Conservation (phyloP, 495 filamentous ascomycete species). For the Trichoderma reesei region DNA sequence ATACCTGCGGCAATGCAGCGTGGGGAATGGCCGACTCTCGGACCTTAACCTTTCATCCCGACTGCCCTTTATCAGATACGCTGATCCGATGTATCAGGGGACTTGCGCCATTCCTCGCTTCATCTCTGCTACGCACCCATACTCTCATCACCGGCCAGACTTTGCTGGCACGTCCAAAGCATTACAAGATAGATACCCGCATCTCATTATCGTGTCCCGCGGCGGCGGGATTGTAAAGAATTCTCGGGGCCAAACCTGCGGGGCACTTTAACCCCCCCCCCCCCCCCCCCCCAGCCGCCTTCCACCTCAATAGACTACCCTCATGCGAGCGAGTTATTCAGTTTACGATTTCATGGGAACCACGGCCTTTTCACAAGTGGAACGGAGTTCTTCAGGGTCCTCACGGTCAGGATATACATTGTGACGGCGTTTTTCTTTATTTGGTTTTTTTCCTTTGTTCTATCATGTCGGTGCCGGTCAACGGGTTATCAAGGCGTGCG, state of each 20-base stretch:
- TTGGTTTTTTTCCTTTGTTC: not conserved
- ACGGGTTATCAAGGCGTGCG: not conserved
- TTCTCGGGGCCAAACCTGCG: not conserved
- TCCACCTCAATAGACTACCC: not conserved
- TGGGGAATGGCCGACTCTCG: not conserved
- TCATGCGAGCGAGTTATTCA: not conserved
- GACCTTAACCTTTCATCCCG: too few species aligned
- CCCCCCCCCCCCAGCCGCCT: too few species aligned
- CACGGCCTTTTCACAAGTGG: not conserved
- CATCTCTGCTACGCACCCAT: too few species aligned
- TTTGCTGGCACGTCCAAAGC: too few species aligned
- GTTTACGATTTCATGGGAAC: conserved; percentile 2
- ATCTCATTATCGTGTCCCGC: too few species aligned
- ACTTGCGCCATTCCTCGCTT: too few species aligned
- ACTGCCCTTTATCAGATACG: too few species aligned
- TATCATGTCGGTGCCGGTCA: not conserved
- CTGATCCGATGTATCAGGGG: too few species aligned
- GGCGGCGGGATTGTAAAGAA: not conserved
- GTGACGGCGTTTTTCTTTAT: not conserved
- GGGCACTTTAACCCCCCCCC: not conserved
- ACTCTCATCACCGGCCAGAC: too few species aligned
- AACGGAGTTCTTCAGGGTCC: not conserved
- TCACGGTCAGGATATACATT: not conserved
- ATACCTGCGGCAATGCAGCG: too few species aligned
- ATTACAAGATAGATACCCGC: too few species aligned